Evolutionary conservation across 140 eudicot genomes (phyloP).

Genomic region (Stevia rebaudiana): DNA sequence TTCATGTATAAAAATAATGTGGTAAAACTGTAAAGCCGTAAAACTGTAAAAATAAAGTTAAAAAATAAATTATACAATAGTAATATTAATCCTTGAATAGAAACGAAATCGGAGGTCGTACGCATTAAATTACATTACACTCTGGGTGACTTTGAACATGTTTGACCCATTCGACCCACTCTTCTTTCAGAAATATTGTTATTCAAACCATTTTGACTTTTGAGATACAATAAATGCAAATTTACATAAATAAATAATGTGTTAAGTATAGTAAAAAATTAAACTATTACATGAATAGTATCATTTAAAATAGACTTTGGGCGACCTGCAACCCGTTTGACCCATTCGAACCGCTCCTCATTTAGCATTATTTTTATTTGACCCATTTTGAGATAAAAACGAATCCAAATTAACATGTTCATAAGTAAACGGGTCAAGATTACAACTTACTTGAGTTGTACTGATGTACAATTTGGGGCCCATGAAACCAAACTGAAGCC

Average conservation of each 20-base stretch:
- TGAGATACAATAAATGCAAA: not conserved
- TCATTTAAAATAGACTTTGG: too few relatives aligned
- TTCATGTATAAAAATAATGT: not conserved
- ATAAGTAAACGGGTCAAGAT: not conserved
- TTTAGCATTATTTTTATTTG: not conserved
- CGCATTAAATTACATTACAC: too few relatives aligned
- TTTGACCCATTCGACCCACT: too few relatives aligned
- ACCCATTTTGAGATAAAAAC: not conserved
- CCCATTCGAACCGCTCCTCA: not conserved
- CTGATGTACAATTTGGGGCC: conserved; percentile 74
- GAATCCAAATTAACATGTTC: not conserved
- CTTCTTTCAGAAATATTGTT: too few relatives aligned
- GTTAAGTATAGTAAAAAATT: not conserved
- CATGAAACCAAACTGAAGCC: conserved; percentile 56
- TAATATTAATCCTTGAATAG: not conserved
- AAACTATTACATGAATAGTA: not conserved
- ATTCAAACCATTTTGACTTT: not conserved
- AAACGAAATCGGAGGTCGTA: too few relatives aligned
- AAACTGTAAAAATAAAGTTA: too few relatives aligned
- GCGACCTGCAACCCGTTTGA: not conserved
- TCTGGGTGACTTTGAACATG: too few relatives aligned
- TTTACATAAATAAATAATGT: not conserved
- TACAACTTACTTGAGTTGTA: conserved; percentile 61
- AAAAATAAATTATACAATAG: too few relatives aligned
- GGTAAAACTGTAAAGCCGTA: too few relatives aligned